Percentiles rank a stretch among this genome's conserved stretches.
Evolutionary conservation across 148 eudicot species (phyloP).

Genomic region (Talinum fruticosum): DNA sequence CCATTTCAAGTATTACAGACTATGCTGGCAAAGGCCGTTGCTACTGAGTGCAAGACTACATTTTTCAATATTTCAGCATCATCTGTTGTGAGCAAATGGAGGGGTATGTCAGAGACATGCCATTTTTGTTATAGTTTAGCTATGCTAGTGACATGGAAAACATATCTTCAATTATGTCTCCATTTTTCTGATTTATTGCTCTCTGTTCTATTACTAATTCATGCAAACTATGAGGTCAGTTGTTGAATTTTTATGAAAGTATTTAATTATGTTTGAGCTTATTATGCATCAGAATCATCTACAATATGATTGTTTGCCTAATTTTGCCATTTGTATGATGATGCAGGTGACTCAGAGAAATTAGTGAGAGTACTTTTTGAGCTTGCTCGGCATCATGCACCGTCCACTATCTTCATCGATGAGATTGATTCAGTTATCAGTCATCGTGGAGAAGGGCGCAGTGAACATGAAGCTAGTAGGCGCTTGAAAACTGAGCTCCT

Average conservation of each 20-base stretch:
- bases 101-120: slow-evolving; percentile 53
- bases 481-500: slow-evolving; percentile 94
- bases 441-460: slow-evolving; percentile 97
- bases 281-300: background rate
- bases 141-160: background rate
- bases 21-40: slow-evolving; percentile 99
- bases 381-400: slow-evolving; percentile 99
- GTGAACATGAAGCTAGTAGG: slow-evolving; percentile 99
- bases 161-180: background rate
- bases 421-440: slow-evolving; percentile 97
- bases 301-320: background rate
- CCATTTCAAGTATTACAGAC: slow-evolving; percentile 50
- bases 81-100: slow-evolving; percentile 99
- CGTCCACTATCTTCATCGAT: slow-evolving; percentile 94
- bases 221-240: background rate
- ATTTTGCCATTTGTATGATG: background rate
- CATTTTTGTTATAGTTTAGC: background rate
- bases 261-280: background rate
- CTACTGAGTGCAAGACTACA: slow-evolving; percentile 98
- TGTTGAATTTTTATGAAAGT: background rate
- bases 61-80: slow-evolving; percentile 99
- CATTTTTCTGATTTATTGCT: background rate
- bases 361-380: slow-evolving; percentile 89
- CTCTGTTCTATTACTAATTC: background rate
- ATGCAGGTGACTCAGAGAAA: slow-evolving; percentile 96